Evolutionary conservation across 352 stramenopile species (phyloP).

Genomic region (Globisporangium nagaii): DNA sequence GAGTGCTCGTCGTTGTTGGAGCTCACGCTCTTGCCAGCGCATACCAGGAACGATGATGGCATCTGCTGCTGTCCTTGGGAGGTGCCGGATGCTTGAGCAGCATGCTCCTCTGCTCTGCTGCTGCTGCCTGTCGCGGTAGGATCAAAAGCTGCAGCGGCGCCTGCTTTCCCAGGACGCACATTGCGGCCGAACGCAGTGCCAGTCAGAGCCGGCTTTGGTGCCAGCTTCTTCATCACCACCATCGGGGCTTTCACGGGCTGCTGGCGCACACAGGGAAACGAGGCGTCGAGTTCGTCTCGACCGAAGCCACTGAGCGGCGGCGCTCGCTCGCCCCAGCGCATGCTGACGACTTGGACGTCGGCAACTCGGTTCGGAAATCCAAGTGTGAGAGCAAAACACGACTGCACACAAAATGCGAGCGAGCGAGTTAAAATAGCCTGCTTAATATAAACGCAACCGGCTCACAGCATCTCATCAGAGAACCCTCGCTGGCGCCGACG

Average conservation of each 20-base stretch:
- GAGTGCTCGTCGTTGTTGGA: conserved; percentile 10
- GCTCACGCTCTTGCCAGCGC: conserved; percentile 2
- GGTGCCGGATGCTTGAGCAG: no score
- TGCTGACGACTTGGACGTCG: no score
- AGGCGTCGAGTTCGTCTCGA: not conserved
- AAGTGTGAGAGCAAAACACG: no score
- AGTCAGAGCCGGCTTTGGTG: not conserved
- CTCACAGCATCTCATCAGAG: not conserved
- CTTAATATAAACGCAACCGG: not conserved
- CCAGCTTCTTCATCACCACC: not conserved
- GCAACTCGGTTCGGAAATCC: no score
- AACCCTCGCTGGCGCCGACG: not conserved
- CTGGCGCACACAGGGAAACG: not conserved
- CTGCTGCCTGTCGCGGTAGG: no score
- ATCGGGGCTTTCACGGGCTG: not conserved
- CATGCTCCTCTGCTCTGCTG: not conserved
- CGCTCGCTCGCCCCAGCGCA: not conserved
- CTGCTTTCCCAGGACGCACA: conserved; percentile 1
- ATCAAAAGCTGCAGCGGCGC: no score
- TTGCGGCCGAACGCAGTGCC: conserved; percentile 4
- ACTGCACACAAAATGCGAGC: not conserved
- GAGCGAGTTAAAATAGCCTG: not conserved
- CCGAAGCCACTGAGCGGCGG: not conserved
- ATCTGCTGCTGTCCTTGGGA: not conserved
- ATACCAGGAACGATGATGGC: conserved; percentile 6